Evolutionary conservation across 805 yeast species (phyloP).

Genomic region (Metschnikowia vanudenii): DNA sequence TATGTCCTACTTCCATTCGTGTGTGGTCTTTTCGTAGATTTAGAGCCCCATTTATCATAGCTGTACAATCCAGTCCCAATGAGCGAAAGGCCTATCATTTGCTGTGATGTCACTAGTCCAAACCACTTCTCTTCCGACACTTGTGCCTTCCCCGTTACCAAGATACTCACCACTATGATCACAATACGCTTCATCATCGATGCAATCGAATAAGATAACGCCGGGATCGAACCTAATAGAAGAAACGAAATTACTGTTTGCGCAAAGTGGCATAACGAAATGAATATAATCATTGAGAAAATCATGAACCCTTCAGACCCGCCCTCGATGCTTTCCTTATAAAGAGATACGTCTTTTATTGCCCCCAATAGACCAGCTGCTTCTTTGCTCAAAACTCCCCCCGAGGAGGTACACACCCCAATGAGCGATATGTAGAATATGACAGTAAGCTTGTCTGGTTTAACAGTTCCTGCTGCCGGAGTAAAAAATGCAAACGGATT

Average conservation of each 20-base stretch:
- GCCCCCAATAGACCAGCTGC: slow-evolving; percentile 31
- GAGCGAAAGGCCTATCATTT: slow-evolving; percentile 47
- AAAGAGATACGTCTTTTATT: not conserved
- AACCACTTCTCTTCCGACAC: slow-evolving; percentile 21
- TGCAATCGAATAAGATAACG: slow-evolving; percentile 84
- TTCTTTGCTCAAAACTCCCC: slow-evolving; percentile 70
- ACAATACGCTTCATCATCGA: slow-evolving; percentile 86
- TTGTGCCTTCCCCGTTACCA: slow-evolving; percentile 28
- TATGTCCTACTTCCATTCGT: not conserved
- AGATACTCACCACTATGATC: slow-evolving; percentile 72
- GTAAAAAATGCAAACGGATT: slow-evolving; percentile 22
- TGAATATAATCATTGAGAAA: slow-evolving; percentile 51
- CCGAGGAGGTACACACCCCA: slow-evolving; percentile 70
- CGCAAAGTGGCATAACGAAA: slow-evolving; percentile 74
- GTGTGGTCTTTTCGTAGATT: slow-evolving; percentile 2
- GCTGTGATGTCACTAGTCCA: slow-evolving; percentile 43
- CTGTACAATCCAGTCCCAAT: slow-evolving; percentile 58
- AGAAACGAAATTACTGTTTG: slow-evolving; percentile 83
- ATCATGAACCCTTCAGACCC: slow-evolving; percentile 27
- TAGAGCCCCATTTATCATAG: slow-evolving; percentile 63
- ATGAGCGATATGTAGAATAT: slow-evolving; percentile 73
- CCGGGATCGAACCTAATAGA: slow-evolving; percentile 74
- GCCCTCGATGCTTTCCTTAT: slow-evolving; percentile 17
- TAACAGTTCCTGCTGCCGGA: slow-evolving; percentile 23
- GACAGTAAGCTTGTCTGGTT: slow-evolving; percentile 79